These are phyloP conservation scores for Cadophora sp. DNA, from an alignment of 2,329 filamentous ascomycete species.

Conservation along the genomic window DNA sequence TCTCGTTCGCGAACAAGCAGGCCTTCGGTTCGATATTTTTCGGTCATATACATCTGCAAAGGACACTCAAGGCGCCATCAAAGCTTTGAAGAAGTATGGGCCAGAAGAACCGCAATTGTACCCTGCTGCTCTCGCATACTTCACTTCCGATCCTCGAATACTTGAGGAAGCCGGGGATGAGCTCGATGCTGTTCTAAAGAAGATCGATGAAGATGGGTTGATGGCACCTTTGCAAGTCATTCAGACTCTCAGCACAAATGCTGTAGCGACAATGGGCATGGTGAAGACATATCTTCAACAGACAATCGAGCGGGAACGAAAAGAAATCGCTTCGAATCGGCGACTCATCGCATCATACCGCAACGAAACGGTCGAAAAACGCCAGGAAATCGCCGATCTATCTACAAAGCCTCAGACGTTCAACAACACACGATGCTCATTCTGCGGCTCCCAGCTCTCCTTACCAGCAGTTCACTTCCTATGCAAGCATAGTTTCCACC, in stretches of 20 bases:
- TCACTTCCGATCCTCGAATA: constrained; percentile 82
- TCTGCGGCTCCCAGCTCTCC: constrained; percentile 77
- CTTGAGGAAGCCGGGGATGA: constrained; percentile 89
- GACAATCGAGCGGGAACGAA: constrained; percentile 87
- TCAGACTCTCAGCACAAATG: constrained; percentile 80
- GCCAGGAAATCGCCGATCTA: constrained; percentile 78
- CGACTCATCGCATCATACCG: constrained; percentile 84
- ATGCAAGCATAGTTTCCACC: constrained; percentile 97
- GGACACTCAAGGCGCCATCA: constrained; percentile 89
- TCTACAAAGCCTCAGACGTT: constrained; percentile 84
- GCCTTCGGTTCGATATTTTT: constrained; percentile 93
- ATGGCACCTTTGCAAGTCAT: constrained; percentile 98
- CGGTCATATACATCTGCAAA: constrained; percentile 92
- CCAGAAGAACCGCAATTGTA: constrained; percentile 91
- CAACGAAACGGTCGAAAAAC: constrained; percentile 80
- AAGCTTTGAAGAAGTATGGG: constrained; percentile 89
- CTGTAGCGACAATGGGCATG: constrained; percentile 96
- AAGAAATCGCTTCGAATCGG: constrained; percentile 82
- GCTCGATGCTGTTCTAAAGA: constrained; percentile 77
- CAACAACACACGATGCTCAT: constrained; percentile 85
- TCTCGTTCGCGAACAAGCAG: constrained; percentile 91
- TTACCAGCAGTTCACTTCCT: constrained; percentile 93
- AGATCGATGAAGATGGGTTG: constrained; percentile 87
- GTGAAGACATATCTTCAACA: constrained; percentile 90
- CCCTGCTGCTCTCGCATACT: constrained; percentile 89